Evolutionary conservation across 306 rosid genomes (phyloP).

Genomic region (Hylodesmum podocarpum): DNA sequence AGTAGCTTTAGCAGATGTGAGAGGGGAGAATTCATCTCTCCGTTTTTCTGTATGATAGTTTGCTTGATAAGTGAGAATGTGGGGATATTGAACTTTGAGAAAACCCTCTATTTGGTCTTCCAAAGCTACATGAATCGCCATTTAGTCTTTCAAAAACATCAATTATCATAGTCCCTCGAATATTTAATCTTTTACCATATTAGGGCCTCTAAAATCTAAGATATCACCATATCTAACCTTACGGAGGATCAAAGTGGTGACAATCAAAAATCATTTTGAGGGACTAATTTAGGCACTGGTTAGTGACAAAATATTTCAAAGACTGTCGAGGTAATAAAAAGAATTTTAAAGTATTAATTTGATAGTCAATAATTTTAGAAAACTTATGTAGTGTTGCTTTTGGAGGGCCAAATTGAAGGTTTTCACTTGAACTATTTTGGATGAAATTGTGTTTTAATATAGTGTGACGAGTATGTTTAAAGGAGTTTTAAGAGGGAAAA

Average conservation of each 20-base stretch:
- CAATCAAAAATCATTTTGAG: too few species aligned
- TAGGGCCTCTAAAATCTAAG: background rate
- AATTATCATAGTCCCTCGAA: background rate
- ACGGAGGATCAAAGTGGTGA: too few species aligned
- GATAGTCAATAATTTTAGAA: too few species aligned
- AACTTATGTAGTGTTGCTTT: too few species aligned
- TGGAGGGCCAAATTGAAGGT: background rate
- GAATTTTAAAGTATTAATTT: background rate
- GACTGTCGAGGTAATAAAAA: too few species aligned
- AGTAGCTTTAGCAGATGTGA: background rate
- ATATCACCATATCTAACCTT: too few species aligned
- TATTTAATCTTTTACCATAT: background rate
- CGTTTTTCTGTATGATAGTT: background rate
- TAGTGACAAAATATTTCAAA: too few species aligned
- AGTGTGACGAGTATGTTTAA: too few species aligned
- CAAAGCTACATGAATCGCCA: too few species aligned
- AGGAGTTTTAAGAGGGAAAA: too few species aligned
- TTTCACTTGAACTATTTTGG: background rate
- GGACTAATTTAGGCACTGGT: too few species aligned
- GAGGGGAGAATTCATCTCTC: background rate
- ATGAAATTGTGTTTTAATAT: background rate
- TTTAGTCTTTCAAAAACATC: background rate
- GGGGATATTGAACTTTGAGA: background rate
- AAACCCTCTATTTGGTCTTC: background rate
- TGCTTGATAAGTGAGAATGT: background rate